Evolutionary conservation across 176 grass and related monocot genomes (phyloP).

Genomic region (Eragrostis curvula): DNA sequence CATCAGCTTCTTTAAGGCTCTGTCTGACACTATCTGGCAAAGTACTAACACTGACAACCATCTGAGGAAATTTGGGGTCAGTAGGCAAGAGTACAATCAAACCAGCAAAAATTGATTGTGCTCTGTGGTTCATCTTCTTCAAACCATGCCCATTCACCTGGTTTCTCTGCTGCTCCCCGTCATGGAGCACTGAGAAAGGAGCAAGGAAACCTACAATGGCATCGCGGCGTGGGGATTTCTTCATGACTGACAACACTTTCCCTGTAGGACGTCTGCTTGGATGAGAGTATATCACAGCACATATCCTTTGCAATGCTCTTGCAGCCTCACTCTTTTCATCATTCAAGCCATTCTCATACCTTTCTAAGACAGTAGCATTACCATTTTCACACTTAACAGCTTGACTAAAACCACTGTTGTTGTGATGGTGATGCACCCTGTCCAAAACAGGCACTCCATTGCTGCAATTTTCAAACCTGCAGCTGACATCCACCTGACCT

Average conservation of each 20-base stretch:
- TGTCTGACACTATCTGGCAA: slow-evolving; percentile 67
- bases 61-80: slow-evolving; percentile 83
- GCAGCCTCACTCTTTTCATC: slow-evolving; percentile 52
- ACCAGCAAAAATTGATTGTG: slow-evolving; percentile 32
- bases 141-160: slow-evolving; percentile 18
- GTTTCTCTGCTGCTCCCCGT: slow-evolving; percentile 53
- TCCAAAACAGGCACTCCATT: slow-evolving; percentile 42
- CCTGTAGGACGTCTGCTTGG: slow-evolving; percentile 83
- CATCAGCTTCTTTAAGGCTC: slow-evolving; percentile 62
- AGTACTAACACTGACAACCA: slow-evolving; percentile 59
- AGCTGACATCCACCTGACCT: slow-evolving; percentile 44
- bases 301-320: slow-evolving; percentile 74
- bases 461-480: slow-evolving; percentile 43
- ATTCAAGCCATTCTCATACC: slow-evolving; percentile 31
- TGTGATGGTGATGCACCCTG: slow-evolving; percentile 59
- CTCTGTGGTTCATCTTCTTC: slow-evolving; percentile 54
- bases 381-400: slow-evolving; percentile 65
- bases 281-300: slow-evolving; percentile 67
- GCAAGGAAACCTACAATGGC: slow-evolving; percentile 86
- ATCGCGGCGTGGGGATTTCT: slow-evolving; percentile 69
- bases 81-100: slow-evolving; percentile 63
- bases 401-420: slow-evolving; percentile 75
- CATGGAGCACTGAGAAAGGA: slow-evolving; percentile 52
- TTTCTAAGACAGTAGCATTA: slow-evolving; percentile 47
- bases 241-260: slow-evolving; percentile 78